phyloP scores from a whole-genome alignment of 2,329 filamentous ascomycete genomes.

The Fusarium staphyleae region DNA sequence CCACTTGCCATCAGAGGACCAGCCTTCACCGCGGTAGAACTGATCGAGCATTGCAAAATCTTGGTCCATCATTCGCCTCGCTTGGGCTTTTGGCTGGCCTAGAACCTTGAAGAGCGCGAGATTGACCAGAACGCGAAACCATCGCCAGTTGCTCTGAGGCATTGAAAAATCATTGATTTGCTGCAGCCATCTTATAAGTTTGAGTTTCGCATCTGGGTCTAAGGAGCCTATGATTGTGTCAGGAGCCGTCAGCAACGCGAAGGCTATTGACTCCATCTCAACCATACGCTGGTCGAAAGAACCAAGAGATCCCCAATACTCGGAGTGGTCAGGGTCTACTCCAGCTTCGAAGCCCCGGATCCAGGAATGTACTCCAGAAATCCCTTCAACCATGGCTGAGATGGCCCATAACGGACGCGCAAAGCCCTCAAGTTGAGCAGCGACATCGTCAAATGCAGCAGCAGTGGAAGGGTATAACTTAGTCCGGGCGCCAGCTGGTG shows the following conservation, averaged over 20 bases:
- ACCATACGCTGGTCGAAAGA: conserved; percentile 60
- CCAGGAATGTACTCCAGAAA: background rate
- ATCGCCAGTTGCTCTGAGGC: conserved; percentile 57
- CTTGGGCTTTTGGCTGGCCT: conserved; percentile 42
- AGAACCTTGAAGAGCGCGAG: conserved; percentile 52
- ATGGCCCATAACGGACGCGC: conserved; percentile 30
- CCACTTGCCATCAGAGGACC: conserved; percentile 56
- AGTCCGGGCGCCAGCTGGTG: conserved; percentile 45
- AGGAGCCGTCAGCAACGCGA: conserved; percentile 53
- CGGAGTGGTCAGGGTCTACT: conserved; percentile 42
- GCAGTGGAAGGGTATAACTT: conserved; percentile 46
- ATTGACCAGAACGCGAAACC: conserved; percentile 58
- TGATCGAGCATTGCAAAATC: conserved; percentile 53
- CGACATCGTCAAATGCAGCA: conserved; percentile 51
- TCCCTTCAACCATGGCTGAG: background rate
- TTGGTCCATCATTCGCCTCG: conserved; percentile 46
- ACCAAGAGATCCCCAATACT: conserved; percentile 56
- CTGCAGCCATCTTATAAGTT: conserved; percentile 50
- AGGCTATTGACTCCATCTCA: conserved; percentile 58
- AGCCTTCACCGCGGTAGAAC: conserved; percentile 54
- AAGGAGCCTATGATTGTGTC: conserved; percentile 38
- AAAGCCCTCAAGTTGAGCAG: conserved; percentile 55
- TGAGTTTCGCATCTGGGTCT: conserved; percentile 37
- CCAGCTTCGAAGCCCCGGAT: conserved; percentile 43
- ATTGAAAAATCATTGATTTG: conserved; percentile 52